Conservation (phyloP, 2,329 filamentous ascomycete species). For the Fusarium sp. region DNA sequence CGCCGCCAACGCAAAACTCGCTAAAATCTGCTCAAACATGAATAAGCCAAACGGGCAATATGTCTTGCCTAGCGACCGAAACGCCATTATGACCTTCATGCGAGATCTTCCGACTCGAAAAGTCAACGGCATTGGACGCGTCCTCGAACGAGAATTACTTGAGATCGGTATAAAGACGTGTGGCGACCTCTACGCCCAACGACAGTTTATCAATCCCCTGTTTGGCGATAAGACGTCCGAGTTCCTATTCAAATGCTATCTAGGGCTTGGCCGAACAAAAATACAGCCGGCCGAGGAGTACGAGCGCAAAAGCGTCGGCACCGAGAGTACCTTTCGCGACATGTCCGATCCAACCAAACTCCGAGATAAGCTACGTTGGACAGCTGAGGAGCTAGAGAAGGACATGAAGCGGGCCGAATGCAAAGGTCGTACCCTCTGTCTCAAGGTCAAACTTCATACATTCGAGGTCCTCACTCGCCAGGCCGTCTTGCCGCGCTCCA, state of each 20-base stretch:
- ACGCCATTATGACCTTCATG: slow-evolving; percentile 89
- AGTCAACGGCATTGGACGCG: slow-evolving; percentile 94
- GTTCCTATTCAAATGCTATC: slow-evolving; percentile 86
- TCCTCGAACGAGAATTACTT: slow-evolving; percentile 91
- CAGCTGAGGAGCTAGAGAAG: slow-evolving; percentile 88
- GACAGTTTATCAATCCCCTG: slow-evolving; percentile 80
- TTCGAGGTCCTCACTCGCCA: slow-evolving; percentile 94
- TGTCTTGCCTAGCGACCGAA: slow-evolving; percentile 78
- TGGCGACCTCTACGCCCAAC: slow-evolving; percentile 85
- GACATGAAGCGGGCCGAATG: slow-evolving; percentile 85
- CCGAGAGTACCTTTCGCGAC: slow-evolving; percentile 91
- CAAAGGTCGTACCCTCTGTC: slow-evolving; percentile 90
- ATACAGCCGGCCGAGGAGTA: slow-evolving; percentile 91
- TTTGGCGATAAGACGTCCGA: slow-evolving; percentile 94
- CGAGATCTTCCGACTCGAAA: slow-evolving; percentile 86
- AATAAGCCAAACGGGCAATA: slow-evolving; percentile 99
- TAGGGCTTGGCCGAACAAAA: slow-evolving; percentile 88
- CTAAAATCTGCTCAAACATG: slow-evolving; percentile 95
- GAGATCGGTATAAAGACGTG: slow-evolving; percentile 91
- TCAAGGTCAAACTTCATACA: slow-evolving; percentile 95
- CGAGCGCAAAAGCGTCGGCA: slow-evolving; percentile 94
- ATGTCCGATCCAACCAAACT: slow-evolving; percentile 79
- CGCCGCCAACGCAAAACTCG: slow-evolving; percentile 91
- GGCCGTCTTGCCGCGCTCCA: slow-evolving; percentile 79
- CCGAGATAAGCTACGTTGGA: slow-evolving; percentile 83